Conservation (phyloP, 305 asterid species). For the Solanum aculeatissimum region DNA sequence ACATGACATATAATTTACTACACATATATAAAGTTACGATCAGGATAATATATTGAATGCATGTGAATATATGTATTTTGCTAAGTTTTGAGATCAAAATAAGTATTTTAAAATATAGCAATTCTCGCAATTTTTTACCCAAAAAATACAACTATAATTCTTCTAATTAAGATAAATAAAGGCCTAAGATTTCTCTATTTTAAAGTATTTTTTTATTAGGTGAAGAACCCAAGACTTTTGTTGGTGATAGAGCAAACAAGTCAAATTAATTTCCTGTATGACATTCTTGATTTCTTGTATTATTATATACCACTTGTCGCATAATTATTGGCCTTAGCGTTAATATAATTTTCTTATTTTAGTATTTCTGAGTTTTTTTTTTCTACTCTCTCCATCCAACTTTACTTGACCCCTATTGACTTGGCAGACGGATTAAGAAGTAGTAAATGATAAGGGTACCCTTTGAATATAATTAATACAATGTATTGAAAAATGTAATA, state of each 20-base stretch:
- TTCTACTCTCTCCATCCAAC: no score
- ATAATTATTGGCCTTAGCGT: background rate
- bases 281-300: background rate
- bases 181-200: background rate
- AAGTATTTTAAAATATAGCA: background rate
- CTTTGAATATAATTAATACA: no score
- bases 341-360: background rate
- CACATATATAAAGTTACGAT: background rate
- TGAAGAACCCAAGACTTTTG: background rate
- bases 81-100: background rate
- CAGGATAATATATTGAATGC: background rate
- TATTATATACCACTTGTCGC: background rate
- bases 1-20: background rate
- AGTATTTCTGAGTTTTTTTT: background rate
- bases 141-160: background rate
- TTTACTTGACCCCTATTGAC: no score
- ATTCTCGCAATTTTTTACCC: background rate
- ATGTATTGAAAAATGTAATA: no score
- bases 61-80: background rate
- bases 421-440: no score
- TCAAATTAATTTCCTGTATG: background rate
- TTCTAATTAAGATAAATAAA: background rate
- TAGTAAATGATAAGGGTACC: no score
- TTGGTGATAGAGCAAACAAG: background rate
- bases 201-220: background rate